Evolutionary conservation across 73 alveolate genomes (phyloP).

Genomic region (Paramecium bursaria): DNA sequence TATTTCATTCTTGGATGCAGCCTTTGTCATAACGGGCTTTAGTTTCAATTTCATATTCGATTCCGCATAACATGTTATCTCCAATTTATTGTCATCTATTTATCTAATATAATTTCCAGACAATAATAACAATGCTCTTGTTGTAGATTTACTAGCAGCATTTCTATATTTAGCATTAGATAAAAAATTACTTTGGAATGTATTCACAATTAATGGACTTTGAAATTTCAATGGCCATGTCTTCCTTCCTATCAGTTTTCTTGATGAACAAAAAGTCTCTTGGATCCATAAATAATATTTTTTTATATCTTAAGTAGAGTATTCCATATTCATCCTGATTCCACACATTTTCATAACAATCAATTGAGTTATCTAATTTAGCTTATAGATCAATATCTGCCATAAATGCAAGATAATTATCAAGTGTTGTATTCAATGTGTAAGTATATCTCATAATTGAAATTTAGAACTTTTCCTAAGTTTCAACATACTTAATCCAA

Average conservation of each 20-base stretch:
- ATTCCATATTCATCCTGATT: no score
- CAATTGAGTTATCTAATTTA: slow-evolving; percentile 9
- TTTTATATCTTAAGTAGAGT: slow-evolving; percentile 49
- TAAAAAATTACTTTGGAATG: neutral
- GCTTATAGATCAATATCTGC: slow-evolving; percentile 3
- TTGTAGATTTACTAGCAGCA: slow-evolving; percentile 3
- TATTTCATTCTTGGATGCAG: slow-evolving; percentile 19
- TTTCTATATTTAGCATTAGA: neutral
- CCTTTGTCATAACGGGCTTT: slow-evolving; percentile 25
- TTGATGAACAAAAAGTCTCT: slow-evolving; percentile 45
- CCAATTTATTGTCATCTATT: slow-evolving; percentile 27
- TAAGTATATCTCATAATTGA: slow-evolving; percentile 18
- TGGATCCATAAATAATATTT: slow-evolving; percentile 61
- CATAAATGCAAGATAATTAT: slow-evolving; percentile 40
- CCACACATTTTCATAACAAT: slow-evolving; percentile 20
- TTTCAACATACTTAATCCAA: slow-evolving; percentile 24
- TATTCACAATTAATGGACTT: neutral
- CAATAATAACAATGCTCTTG: neutral
- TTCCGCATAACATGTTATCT: slow-evolving; percentile 6
- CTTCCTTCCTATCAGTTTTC: neutral
- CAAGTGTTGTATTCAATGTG: slow-evolving; percentile 31
- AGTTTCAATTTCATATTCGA: slow-evolving; percentile 41
- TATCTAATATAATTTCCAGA: slow-evolving; percentile 9
- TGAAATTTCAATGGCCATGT: neutral
- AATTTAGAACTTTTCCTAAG: slow-evolving; percentile 37